Evolutionary conservation across 169 alveolate genomes (phyloP).

Genomic region (Eimeria necatrix): DNA sequence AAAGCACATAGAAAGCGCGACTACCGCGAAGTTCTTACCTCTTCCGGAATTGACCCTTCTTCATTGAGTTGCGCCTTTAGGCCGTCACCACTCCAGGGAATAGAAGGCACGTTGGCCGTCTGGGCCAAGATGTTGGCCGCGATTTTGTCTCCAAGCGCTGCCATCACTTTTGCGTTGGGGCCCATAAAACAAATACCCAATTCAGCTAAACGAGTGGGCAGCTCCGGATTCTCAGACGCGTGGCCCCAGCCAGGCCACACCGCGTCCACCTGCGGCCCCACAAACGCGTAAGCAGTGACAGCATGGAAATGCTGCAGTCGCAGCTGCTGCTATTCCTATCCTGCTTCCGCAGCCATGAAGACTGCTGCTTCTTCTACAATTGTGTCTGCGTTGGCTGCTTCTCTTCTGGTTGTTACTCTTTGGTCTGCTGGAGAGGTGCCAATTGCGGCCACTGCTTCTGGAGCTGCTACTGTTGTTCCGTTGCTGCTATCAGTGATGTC

Average conservation of each 20-base stretch:
- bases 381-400: background rate
- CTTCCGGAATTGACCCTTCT: conserved; percentile 77
- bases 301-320: background rate
- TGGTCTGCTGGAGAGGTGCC: background rate
- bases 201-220: conserved; percentile 89
- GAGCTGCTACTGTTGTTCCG: conserved; percentile 4
- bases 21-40: background rate
- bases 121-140: conserved; percentile 96
- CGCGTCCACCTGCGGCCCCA: conserved; percentile 88
- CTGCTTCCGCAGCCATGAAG: background rate
- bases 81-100: conserved; percentile 95
- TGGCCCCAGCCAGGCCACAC: conserved; percentile 99
- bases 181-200: conserved; percentile 93
- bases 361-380: background rate
- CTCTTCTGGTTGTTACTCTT: background rate
- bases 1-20: too few species aligned
- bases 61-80: conserved; percentile 80
- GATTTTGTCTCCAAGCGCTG: conserved; percentile 96
- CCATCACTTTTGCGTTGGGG: conserved; percentile 93
- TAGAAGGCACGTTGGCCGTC: conserved; percentile 93
- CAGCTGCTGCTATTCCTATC: background rate
- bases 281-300: background rate
- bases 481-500: background rate
- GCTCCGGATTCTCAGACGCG: conserved; percentile 94
- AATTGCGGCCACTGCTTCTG: conserved; percentile 5